phyloP scores from a whole-genome alignment of 2,329 filamentous ascomycete species.

The Microascus cirrosus region DNA sequence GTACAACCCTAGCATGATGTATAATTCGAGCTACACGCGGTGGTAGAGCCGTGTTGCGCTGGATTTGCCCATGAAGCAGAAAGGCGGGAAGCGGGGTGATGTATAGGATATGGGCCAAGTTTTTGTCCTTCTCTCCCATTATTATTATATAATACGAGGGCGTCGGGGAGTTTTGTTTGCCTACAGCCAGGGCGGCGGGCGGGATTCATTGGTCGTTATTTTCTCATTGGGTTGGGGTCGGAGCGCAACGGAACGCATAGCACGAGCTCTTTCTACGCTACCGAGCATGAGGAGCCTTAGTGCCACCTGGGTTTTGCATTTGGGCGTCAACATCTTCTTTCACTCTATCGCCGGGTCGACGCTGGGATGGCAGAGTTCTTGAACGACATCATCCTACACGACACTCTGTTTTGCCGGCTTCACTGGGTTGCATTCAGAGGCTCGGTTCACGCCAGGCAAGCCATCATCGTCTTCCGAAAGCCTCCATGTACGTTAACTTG shows the following conservation, averaged over 20 bases:
- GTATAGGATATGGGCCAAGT: slow-evolving; percentile 7
- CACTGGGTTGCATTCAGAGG: not conserved
- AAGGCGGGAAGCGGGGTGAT: not conserved
- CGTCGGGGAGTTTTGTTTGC: slow-evolving; percentile 4
- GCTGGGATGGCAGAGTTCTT: slow-evolving; percentile 2
- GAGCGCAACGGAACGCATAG: not conserved
- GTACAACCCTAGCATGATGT: slow-evolving; percentile 84
- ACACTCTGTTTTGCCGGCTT: not conserved
- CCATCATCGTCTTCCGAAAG: slow-evolving; percentile 60
- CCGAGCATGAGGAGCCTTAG: slow-evolving; percentile 1
- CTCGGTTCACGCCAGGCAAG: slow-evolving; percentile 45
- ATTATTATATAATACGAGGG: slow-evolving; percentile 11
- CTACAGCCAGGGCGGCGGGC: slow-evolving; percentile 1
- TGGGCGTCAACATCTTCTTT: slow-evolving; percentile 8
- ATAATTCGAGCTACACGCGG: slow-evolving; percentile 57
- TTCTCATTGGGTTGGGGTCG: slow-evolving; percentile 5
- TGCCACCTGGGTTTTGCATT: slow-evolving; percentile 3
- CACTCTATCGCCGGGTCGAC: slow-evolving; percentile 9
- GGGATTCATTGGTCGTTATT: slow-evolving; percentile 3
- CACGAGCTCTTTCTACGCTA: not conserved
- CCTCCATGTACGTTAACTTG: slow-evolving; percentile 56
- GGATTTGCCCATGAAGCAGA: not conserved
- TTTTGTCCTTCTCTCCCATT: slow-evolving; percentile 12
- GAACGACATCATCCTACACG: not conserved
- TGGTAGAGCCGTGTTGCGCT: slow-evolving; percentile 40